Evolutionary conservation across 2,329 filamentous ascomycete species (phyloP).

Genomic region (Phymatotrichopsis omnivora): DNA sequence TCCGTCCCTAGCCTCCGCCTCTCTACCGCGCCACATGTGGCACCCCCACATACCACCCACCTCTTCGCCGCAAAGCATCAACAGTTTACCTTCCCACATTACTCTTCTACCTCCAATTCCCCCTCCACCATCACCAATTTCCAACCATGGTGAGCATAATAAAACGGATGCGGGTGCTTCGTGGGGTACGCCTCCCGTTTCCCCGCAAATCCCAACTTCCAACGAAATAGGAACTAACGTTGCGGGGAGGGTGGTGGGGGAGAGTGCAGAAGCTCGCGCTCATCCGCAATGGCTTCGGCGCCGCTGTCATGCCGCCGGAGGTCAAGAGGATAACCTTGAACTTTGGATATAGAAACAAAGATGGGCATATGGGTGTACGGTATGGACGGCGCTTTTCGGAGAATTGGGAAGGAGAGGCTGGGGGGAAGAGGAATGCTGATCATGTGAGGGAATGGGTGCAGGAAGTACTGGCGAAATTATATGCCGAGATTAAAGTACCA

Average conservation of each 20-base stretch:
- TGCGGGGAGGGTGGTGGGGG: no score
- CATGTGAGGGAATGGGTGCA: constrained; percentile 39
- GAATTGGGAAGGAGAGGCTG: not conserved
- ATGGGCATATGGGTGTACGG: constrained; percentile 65
- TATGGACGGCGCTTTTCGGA: no score
- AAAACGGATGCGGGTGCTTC: constrained; percentile 26
- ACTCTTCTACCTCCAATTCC: no score
- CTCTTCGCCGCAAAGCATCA: no score
- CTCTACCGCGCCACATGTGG: no score
- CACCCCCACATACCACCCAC: no score
- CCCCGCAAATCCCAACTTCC: not conserved
- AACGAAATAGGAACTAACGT: constrained; percentile 9
- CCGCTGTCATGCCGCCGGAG: constrained; percentile 66
- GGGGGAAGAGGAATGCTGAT: constrained; percentile 3
- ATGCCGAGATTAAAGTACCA: constrained; percentile 86
- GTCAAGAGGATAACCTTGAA: constrained; percentile 66
- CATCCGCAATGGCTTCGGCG: constrained; percentile 70
- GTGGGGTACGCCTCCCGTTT: constrained; percentile 20
- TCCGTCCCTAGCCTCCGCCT: no score
- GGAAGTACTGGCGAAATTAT: constrained; percentile 78
- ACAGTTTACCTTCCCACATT: no score
- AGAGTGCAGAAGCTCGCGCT: constrained; percentile 51
- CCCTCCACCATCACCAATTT: constrained; percentile 2
- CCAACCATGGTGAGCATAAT: constrained; percentile 26
- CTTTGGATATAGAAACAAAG: constrained; percentile 52